These are phyloP conservation scores for Tetradesmus lagerheimii DNA, from an alignment of 139 green algal genomes.

Conservation along the genomic window DNA sequence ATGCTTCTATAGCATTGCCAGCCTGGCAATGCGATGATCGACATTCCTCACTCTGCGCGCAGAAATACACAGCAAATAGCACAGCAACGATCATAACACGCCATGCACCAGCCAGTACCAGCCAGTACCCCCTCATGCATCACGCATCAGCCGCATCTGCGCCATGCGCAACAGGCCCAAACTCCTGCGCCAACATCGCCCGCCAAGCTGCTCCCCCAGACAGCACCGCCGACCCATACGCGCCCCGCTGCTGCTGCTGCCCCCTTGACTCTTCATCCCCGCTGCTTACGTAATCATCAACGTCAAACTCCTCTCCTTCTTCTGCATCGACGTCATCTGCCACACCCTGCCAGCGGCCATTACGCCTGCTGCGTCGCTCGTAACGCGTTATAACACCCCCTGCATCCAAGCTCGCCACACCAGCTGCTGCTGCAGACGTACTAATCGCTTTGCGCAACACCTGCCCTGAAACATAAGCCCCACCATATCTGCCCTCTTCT, in stretches of 20 bases:
- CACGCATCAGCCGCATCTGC: not conserved
- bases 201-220: conserved; percentile 11
- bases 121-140: not conserved
- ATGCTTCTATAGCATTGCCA: too few species aligned
- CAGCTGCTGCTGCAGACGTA: not conserved
- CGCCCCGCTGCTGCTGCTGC: not conserved
- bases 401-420: not conserved
- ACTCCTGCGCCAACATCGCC: conserved; percentile 13
- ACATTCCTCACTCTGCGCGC: too few species aligned
- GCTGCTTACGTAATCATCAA: conserved; percentile 31
- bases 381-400: conserved; percentile 11
- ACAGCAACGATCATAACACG: too few species aligned
- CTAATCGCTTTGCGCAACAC: too few species aligned
- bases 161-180: not conserved
- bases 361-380: not conserved
- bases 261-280: not conserved
- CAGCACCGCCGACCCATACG: not conserved
- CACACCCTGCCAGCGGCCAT: not conserved
- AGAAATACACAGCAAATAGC: too few species aligned
- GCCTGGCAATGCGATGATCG: too few species aligned
- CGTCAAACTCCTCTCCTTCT: conserved; percentile 32
- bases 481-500: not conserved
- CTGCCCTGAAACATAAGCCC: not conserved
- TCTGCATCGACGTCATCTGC: not conserved
- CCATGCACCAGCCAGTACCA: too few species aligned